phyloP scores from a whole-genome alignment of 2,329 filamentous ascomycete species.

The Nothophoma quercina region DNA sequence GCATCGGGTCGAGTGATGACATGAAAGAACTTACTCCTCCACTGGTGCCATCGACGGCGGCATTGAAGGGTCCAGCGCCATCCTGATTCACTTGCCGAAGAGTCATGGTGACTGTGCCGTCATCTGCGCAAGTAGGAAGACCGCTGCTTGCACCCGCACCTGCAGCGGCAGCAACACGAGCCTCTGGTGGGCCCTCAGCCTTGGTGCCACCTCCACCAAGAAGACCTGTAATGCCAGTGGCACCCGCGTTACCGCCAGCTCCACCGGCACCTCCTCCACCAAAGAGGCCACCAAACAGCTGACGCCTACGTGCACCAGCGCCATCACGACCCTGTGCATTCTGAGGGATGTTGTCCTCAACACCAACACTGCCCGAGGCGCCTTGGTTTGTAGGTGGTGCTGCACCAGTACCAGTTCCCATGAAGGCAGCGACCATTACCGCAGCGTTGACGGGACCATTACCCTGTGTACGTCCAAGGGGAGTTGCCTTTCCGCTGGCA shows the following conservation, averaged over 20 bases:
- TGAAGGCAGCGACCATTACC: conserved; percentile 67
- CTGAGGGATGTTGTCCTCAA: conserved; percentile 43
- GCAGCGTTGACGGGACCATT: conserved; percentile 67
- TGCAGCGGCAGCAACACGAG: conserved; percentile 61
- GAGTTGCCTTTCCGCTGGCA: conserved; percentile 59
- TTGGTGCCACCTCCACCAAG: conserved; percentile 57
- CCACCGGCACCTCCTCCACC: conserved; percentile 44
- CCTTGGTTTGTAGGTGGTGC: conserved; percentile 43
- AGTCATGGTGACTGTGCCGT: conserved; percentile 68
- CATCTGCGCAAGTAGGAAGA: conserved; percentile 67
- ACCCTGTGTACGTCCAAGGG: conserved; percentile 70
- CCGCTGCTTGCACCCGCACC: conserved; percentile 63
- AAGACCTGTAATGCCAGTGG: conserved; percentile 41
- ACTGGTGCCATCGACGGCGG: conserved; percentile 68
- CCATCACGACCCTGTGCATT: conserved; percentile 14
- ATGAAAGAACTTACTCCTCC: conserved; percentile 54
- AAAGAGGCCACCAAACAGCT: conserved; percentile 43
- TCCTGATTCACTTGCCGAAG: conserved; percentile 76
- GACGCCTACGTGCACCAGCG: conserved; percentile 32
- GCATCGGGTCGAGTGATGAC: neutral
- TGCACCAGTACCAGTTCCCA: conserved; percentile 50
- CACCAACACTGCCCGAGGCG: conserved; percentile 39
- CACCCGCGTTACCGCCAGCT: conserved; percentile 31
- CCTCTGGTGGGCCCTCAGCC: conserved; percentile 57
- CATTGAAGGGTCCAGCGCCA: conserved; percentile 70